A percentile compares a stretch with the other conserved stretches of the same genome.
Conservation (phyloP, 257 asterid genomes). For the Prunella vulgaris region DNA sequence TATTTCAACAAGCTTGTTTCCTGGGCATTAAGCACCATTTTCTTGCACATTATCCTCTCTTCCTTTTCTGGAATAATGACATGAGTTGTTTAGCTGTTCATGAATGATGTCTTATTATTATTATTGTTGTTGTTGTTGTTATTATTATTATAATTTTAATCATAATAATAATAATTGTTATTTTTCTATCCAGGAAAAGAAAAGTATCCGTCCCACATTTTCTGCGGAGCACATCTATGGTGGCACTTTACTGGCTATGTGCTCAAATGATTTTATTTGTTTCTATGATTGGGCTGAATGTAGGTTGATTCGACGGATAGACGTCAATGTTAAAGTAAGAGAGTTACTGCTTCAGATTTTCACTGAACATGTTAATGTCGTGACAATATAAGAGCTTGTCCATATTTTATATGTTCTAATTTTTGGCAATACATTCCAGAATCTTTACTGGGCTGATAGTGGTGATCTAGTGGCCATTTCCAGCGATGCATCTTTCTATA, state of each 20-base stretch:
- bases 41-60: not conserved
- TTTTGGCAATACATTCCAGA: conserved; percentile 43
- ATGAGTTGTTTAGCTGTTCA: conserved; percentile 11
- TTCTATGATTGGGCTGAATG: conserved; percentile 95
- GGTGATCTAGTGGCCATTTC: conserved; percentile 87
- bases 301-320: conserved; percentile 84
- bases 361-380: conserved; percentile 18
- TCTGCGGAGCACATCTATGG: conserved; percentile 91
- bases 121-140: not conserved
- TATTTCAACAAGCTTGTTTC: not conserved
- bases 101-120: not conserved
- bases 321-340: conserved; percentile 88
- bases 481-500: conserved; percentile 75
- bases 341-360: not conserved
- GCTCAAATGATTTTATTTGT: conserved; percentile 86
- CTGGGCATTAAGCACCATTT: not conserved
- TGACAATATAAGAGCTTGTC: not conserved
- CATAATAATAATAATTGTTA: not conserved
- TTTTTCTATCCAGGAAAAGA: conserved; percentile 72
- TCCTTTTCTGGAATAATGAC: not conserved
- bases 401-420: conserved; percentile 9
- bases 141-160: not conserved
- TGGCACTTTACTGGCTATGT: conserved; percentile 80
- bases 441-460: conserved; percentile 93
- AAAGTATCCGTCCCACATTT: conserved; percentile 92